phyloP scores from a whole-genome alignment of 106 monocot genomes.

The Agapanthus africanus region DNA sequence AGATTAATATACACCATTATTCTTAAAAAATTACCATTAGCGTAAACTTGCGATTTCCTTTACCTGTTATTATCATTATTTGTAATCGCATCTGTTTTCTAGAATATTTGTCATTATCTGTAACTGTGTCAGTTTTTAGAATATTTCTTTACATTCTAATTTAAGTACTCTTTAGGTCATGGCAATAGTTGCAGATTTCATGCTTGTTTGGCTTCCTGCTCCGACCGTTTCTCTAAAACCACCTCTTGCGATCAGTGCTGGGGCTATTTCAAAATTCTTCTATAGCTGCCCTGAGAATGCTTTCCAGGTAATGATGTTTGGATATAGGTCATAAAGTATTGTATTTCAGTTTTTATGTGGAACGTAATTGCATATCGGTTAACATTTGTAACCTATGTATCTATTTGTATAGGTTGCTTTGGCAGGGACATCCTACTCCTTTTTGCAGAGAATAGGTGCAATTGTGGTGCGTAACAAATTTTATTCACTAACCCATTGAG shows the following conservation, averaged over 20 bases:
- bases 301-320: too few relatives aligned
- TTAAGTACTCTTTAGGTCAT: conserved; percentile 61
- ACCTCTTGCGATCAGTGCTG: conserved; percentile 59
- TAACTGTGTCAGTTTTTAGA: neutral
- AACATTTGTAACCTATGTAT: too few relatives aligned
- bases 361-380: too few relatives aligned
- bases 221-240: conserved; percentile 83
- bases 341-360: too few relatives aligned
- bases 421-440: conserved; percentile 61
- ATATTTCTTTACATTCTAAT: conserved; percentile 5
- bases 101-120: too few relatives aligned
- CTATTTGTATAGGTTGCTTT: conserved; percentile 56
- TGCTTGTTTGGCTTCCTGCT: conserved; percentile 99
- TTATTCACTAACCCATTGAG: neutral
- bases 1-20: too few relatives aligned
- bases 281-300: too few relatives aligned
- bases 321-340: too few relatives aligned
- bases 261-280: conserved; percentile 19
- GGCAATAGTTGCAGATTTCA: conserved; percentile 97
- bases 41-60: neutral
- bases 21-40: too few relatives aligned
- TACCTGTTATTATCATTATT: neutral
- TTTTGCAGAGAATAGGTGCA: conserved; percentile 72
- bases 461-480: conserved; percentile 36
- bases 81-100: too few relatives aligned